Conservation (phyloP, 176 grass and related monocot species). For the Oryza glumipatula region DNA sequence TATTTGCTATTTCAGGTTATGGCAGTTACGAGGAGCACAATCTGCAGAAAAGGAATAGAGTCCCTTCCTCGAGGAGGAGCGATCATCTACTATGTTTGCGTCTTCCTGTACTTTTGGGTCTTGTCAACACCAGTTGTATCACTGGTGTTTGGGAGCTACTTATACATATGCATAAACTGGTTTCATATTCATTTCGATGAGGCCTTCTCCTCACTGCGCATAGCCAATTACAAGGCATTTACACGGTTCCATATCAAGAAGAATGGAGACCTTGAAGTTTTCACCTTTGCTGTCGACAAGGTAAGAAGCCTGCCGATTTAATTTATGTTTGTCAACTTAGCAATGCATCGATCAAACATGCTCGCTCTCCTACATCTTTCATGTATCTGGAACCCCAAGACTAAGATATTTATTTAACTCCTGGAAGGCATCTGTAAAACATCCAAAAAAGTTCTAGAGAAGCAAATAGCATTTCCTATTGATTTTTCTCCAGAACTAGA, state of each 20-base stretch:
- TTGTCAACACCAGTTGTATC: conserved; percentile 95
- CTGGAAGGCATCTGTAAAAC: not conserved
- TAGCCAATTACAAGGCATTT: conserved; percentile 95
- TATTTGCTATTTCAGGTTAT: conserved; percentile 64
- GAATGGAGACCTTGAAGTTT: conserved; percentile 85
- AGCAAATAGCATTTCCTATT: too few relatives aligned
- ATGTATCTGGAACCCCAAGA: not conserved
- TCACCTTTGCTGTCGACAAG: conserved; percentile 92
- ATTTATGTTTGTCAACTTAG: not conserved
- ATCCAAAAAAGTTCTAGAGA: not conserved
- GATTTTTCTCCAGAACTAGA: too few relatives aligned
- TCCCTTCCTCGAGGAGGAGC: conserved; percentile 82
- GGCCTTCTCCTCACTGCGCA: conserved; percentile 93
- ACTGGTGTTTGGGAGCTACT: conserved; percentile 89
- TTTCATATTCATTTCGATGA: conserved; percentile 96
- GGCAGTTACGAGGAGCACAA: conserved; percentile 83
- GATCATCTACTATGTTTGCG: conserved; percentile 87
- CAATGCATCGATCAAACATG: not conserved
- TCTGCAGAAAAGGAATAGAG: conserved; percentile 86
- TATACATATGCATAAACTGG: conserved; percentile 98
- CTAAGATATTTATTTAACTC: not conserved
- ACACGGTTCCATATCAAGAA: conserved; percentile 86
- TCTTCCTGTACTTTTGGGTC: conserved; percentile 97
- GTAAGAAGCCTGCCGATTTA: conserved; percentile 21
- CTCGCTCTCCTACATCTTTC: not conserved